Evolutionary conservation across 2,329 filamentous ascomycete genomes (phyloP).

Genomic region (Hypoxylon sp.): DNA sequence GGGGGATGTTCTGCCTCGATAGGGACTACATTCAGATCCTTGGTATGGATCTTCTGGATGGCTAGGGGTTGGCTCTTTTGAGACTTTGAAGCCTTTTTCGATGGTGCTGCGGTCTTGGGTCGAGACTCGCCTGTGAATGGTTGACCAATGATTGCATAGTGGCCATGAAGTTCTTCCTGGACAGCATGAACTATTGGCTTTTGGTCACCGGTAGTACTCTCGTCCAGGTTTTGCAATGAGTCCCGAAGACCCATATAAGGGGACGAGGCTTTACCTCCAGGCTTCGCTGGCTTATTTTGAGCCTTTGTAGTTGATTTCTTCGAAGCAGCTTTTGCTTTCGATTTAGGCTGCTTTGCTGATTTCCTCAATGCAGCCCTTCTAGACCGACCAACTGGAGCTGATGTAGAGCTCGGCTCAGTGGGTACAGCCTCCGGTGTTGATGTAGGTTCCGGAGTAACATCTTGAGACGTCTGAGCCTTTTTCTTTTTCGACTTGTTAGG

Average conservation of each 20-base stretch:
- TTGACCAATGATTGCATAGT: conserved; percentile 30
- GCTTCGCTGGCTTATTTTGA: neutral
- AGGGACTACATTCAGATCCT: conserved; percentile 51
- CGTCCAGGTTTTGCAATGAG: neutral
- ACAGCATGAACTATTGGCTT: neutral
- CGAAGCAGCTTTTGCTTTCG: neutral
- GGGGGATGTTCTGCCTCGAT: conserved; percentile 55
- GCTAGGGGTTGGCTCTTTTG: conserved; percentile 6
- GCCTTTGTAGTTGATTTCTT: neutral
- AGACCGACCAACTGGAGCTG: neutral
- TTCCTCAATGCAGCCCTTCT: neutral
- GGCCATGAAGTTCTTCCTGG: conserved; percentile 4
- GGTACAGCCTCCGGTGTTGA: neutral
- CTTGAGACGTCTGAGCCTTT: neutral
- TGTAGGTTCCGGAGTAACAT: neutral
- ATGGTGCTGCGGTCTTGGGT: neutral
- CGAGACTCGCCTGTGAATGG: conserved; percentile 11
- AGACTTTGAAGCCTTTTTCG: conserved; percentile 1
- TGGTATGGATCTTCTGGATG: conserved; percentile 51
- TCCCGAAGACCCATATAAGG: neutral
- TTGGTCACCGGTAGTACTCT: neutral
- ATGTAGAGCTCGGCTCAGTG: neutral
- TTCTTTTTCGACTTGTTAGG: neutral
- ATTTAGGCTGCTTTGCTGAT: conserved; percentile 4
- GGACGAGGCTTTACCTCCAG: neutral